phyloP scores from a whole-genome alignment of 768 basidiomycete genomes.

The Amanita fuliginea region DNA sequence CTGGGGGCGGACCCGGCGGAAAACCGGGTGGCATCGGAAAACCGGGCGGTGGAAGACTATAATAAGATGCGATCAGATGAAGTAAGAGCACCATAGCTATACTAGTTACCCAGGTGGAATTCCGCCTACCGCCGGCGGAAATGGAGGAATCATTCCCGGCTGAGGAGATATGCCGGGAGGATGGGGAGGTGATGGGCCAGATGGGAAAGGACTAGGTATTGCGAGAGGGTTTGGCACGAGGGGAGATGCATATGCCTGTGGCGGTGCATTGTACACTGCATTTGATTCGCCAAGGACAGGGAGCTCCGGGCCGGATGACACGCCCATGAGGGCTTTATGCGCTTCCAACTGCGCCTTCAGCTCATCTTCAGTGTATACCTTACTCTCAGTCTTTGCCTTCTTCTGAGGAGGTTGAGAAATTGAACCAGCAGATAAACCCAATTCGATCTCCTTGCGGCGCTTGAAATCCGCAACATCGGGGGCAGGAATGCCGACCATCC shows the following conservation, averaged over 20 bases:
- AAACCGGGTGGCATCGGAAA: conserved; percentile 9
- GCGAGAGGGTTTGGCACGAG: conserved; percentile 17
- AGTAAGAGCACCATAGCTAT: neutral
- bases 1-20: conserved; percentile 15
- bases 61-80: neutral
- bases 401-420: conserved; percentile 77
- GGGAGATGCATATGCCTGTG: conserved; percentile 56
- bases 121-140: neutral
- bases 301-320: conserved; percentile 24
- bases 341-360: conserved; percentile 77
- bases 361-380: conserved; percentile 71
- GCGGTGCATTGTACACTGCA: conserved; percentile 64
- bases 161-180: conserved; percentile 5
- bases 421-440: conserved; percentile 72
- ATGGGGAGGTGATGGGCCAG: neutral
- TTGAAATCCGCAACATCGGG: conserved; percentile 95
- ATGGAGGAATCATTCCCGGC: conserved; percentile 2
- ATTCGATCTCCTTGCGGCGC: conserved; percentile 88
- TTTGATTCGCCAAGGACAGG: conserved; percentile 28
- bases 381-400: conserved; percentile 72
- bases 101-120: conserved; percentile 3
- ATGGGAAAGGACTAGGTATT: conserved; percentile 10
- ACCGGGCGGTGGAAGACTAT: neutral
- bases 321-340: conserved; percentile 89
- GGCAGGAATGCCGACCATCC: conserved; percentile 96